Conservation (phyloP, 495 filamentous ascomycete species). For the Hypoxylon lenormandii region DNA sequence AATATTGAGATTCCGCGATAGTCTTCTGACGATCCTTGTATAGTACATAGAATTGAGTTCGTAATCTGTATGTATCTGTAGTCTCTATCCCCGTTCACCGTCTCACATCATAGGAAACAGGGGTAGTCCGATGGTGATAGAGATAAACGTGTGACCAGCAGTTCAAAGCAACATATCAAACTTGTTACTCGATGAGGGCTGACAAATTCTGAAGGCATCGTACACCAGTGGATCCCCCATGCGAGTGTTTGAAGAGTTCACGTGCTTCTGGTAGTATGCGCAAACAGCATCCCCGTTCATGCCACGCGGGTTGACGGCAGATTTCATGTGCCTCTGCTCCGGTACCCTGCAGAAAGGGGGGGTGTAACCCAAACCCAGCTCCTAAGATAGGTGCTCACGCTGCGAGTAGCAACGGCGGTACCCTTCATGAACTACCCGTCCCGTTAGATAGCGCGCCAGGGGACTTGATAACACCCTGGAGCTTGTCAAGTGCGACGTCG, state of each 20-base stretch:
- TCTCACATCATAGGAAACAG: background rate
- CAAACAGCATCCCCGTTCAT: background rate
- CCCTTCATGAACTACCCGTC: conserved; percentile 25
- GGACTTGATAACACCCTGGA: conserved; percentile 53
- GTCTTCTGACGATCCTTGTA: too few relatives aligned
- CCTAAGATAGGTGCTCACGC: background rate
- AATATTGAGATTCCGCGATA: too few relatives aligned
- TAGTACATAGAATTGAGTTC: too few relatives aligned
- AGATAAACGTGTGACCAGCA: background rate
- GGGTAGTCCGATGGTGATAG: background rate
- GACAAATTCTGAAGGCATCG: background rate
- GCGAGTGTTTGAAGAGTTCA: background rate
- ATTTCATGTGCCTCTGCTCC: background rate
- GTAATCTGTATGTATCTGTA: background rate
- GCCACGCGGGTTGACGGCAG: background rate
- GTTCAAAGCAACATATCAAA: background rate
- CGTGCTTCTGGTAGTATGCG: background rate
- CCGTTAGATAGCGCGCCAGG: conserved; percentile 31
- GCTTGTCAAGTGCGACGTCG: conserved; percentile 71
- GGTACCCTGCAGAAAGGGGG: background rate
- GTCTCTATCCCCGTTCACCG: background rate
- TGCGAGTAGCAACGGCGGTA: background rate
- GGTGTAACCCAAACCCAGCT: background rate
- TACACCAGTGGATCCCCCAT: background rate
- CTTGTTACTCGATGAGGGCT: background rate